A percentile compares a stretch with the other conserved stretches of the same genome.
Conservation (phyloP, 345 rosid species). For the Cardiospermum halicacabum region DNA sequence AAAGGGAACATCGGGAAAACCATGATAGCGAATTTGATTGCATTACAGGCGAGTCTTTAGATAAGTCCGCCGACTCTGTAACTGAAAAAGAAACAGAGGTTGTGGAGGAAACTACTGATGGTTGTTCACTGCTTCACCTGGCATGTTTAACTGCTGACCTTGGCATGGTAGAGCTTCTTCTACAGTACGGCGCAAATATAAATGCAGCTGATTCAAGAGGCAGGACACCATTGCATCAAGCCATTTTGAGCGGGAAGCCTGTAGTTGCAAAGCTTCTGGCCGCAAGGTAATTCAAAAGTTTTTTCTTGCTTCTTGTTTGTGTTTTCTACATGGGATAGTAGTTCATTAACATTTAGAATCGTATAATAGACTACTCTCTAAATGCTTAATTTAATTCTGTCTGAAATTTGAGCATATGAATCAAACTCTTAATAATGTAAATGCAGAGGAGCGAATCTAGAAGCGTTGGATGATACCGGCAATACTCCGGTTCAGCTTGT, state of each 20-base stretch:
- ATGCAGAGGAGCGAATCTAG: conserved; percentile 68
- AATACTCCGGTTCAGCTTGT: conserved; percentile 40
- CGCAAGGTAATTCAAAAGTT: conserved; percentile 39
- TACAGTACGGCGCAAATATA: conserved; percentile 69
- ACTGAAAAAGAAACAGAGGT: conserved; percentile 27
- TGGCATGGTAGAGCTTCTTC: conserved; percentile 70
- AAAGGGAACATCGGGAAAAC: conserved; percentile 25
- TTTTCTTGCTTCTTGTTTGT: not conserved
- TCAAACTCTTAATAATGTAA: conserved; percentile 9
- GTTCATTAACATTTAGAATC: not conserved
- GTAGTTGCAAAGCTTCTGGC: conserved; percentile 59
- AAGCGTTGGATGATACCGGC: conserved; percentile 36
- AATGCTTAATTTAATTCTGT: not conserved
- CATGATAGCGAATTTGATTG: conserved; percentile 27
- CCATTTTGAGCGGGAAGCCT: conserved; percentile 44
- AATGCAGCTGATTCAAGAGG: conserved; percentile 54
- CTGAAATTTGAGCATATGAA: not conserved
- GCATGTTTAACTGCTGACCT: conserved; percentile 74
- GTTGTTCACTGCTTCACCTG: conserved; percentile 71
- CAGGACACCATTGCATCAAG: conserved; percentile 58
- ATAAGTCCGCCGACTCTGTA: conserved; percentile 27
- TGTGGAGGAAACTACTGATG: conserved; percentile 37
- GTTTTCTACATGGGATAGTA: not conserved
- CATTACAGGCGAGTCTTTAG: conserved; percentile 36
- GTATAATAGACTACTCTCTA: not conserved